Base-by-base conservation (phyloP, 2,329 filamentous ascomycete species). In the Magnaporthiopsis rhizophila region DNA sequence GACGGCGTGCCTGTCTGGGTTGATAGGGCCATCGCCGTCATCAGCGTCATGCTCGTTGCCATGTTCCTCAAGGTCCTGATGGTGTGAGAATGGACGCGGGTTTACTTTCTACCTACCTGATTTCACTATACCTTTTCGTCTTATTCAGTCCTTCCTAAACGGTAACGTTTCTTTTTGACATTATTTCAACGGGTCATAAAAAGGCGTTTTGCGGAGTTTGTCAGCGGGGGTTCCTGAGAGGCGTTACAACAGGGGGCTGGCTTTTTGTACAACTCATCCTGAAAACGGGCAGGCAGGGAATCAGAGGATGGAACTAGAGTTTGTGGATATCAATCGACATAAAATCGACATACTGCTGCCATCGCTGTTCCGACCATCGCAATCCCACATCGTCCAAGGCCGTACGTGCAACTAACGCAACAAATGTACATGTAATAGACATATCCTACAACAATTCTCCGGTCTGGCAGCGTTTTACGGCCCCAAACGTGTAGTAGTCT, bases 1-100 rank as follows among this genome's bases (percentile, higher is more conserved):
- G 81, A 84, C 34, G 84, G 79, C 2, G 83, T 90, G 21, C 84
- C 88, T 1, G 77, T 86, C 15, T 96, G 91, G 89, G 81, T 97
- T 24, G 93, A 97, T 74, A 86, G 90, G 67, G 84, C 88, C 53
- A 97, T 97, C 68, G 85, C 88, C 28, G 88, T 86, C 8, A 76
- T 98, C 24, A 79, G 91, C 0, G 81, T 91, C 18, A 80, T 90
- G 32, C 78, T 97, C 26, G 78, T 87, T 3, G 85, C 90, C 28
- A 85, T 96, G 79, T 78, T 97, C 28, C 66, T 85, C 65, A 87
- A 85, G 34, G 34, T 69, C 60, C 13, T 66, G 28, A 45, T 66
- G 28, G 62, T 61, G 24, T 60, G 63, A 64, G 28, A 6, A 9
- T 8, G 15, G 34, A 7, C 12, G 34, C 34, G 34, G 12, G 34